Evolutionary conservation across 495 filamentous ascomycete species (phyloP), one percentile per base, ranked within the genome.

Genomic region (Daldinia grandis): DNA sequence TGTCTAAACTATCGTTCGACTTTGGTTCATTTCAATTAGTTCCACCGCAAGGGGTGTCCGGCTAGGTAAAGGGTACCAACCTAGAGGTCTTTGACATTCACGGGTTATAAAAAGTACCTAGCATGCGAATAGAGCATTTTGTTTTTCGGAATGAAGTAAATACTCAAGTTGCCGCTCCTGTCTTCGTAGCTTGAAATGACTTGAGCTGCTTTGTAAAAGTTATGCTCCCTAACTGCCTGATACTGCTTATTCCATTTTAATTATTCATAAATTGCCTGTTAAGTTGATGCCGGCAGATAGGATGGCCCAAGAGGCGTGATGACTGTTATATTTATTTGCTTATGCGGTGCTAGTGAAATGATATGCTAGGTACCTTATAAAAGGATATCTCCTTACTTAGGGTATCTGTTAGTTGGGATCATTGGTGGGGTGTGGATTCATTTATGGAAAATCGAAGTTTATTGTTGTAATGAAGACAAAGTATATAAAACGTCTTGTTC

Each of bases 1-100:
- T 42, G 76, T 84, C 35, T 85, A 82, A 67, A 57, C 31, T 7
- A 19, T 62, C 17, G 24, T 54, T 67, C 8, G 27, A 50, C 21
- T 65, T 47, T 6, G 30, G 25, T 50, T 63, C 47, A 25, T 35
- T 69, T 65, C 47, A 60, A 53, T 68, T 58, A 38, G 65, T 73
- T 73, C 24, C 33, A 69, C 27, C 50, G 33, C 28, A 63, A 62
- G 59, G 64, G 64, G 61, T 68, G 67, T 62, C 50, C 55, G 65
- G 65, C 51, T 62, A 57, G 65, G 70, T 65, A 44, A 73, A 65
- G 53, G 70, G 37, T 69, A 55, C 70, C 62, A 69, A 63, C 70
- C 61, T 56, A 54, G 65, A 50, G 70, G 70, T 69, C 65, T 69
- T 47, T 73, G 70, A 56, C 57, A 58, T 69, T 69, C 51, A 66